A percentile compares a stretch with the other conserved stretches of the same genome.
These are phyloP conservation scores for Imleria badia DNA, from an alignment of 768 basidiomycete genomes.

Conservation along the genomic window DNA sequence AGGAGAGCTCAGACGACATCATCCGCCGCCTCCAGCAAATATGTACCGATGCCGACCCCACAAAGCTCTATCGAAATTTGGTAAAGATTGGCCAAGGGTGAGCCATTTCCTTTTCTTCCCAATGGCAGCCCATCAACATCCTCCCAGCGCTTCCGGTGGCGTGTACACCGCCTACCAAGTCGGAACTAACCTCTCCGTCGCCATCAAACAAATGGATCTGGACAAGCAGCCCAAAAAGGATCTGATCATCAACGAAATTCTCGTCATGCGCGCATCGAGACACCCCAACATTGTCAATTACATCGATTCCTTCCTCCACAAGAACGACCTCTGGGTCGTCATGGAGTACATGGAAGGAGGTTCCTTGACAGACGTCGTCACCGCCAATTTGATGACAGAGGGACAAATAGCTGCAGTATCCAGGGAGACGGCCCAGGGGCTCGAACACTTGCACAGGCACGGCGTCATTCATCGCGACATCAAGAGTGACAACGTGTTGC, in stretches of 20 bases:
- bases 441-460: conserved; percentile 93
- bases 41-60: conserved; percentile 97
- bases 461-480: conserved; percentile 99
- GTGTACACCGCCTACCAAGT: conserved; percentile 99
- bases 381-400: conserved; percentile 90
- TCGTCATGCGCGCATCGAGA: conserved; percentile 95
- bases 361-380: conserved; percentile 90
- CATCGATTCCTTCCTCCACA: conserved; percentile 97
- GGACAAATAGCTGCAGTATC: conserved; percentile 98
- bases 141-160: conserved; percentile 84
- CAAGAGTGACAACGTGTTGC: conserved; percentile 96
- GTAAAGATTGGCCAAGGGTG: conserved; percentile 99
- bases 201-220: conserved; percentile 99
- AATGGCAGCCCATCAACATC: background rate
- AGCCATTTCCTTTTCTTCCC: conserved; percentile 26
- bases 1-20: conserved; percentile 83
- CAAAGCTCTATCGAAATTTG: conserved; percentile 85
- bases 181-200: conserved; percentile 89
- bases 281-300: conserved; percentile 99
- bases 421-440: conserved; percentile 87
- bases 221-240: conserved; percentile 99
- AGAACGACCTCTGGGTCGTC: conserved; percentile 98
- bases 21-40: conserved; percentile 89
- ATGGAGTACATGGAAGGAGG: conserved; percentile 99
- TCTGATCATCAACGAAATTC: conserved; percentile 98